Evolutionary conservation across 2,329 filamentous ascomycete genomes (phyloP), one percentile per base, ranked within the genome.

Genomic region (Cladophialophora bantiana): DNA sequence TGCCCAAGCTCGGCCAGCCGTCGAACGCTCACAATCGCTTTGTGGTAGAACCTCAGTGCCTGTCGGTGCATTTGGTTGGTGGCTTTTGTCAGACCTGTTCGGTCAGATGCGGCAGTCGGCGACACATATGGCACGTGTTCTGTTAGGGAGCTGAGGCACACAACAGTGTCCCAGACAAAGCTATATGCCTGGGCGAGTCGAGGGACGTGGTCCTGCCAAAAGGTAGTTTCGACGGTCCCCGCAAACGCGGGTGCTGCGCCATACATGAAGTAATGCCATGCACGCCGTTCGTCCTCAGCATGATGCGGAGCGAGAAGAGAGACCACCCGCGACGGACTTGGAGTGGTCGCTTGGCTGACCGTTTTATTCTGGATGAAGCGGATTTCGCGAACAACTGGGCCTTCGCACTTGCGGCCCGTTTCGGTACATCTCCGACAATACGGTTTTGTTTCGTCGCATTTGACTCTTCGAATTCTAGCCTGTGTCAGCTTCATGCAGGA

Each of bases 361-460:
- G 38, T 35, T 48, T 59, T 52, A 50, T 57, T 38, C 13, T 62
- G 48, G 26, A 70, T 35, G 54, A 70, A 70, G n/a, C 40, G 63
- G 26, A 70, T 50, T 53, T 65, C 45, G 34, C 35, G 62, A 40
- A 57, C 53, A 7, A 59, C 50, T 15, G 68, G 68, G 4, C 66
- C 68, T 66, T 68, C 65, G 36, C 68, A 70, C 15, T 64, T 61
- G 59, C 68, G 66, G 40, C 68, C 68, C 20, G 68, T 61, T 36
- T 66, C 38, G 32, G 64, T 68, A 59, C 68, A 70, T 34, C 54
- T 63, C 36, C 60, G 66, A 62, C 68, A 68, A 60, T 42, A 59
- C n/a, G 68, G 68, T 40, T 5, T 66, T 59, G 68, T 68, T 61
- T 70, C 68, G 57, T 68, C 68, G 38, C 68, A 70, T 62, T 70